Conservation (phyloP, 2,329 filamentous ascomycete species). For the Fusarium sp. region DNA sequence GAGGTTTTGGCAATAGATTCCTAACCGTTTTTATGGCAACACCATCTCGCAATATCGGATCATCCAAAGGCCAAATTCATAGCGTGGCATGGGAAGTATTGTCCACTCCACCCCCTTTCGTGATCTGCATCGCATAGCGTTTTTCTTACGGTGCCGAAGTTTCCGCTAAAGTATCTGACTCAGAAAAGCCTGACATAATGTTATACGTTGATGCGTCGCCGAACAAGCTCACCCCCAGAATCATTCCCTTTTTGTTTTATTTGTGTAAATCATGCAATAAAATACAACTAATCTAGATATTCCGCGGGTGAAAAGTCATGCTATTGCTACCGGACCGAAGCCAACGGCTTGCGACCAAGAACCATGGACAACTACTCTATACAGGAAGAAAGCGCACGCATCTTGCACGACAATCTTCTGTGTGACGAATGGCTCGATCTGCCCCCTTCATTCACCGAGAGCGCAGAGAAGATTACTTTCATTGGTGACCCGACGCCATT, state of each 20-base stretch:
- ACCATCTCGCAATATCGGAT: no score
- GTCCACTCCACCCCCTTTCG: no score
- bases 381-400: background rate
- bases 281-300: background rate
- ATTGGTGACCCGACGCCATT: slow-evolving; percentile 18
- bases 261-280: background rate
- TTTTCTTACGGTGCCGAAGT: background rate
- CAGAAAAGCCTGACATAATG: background rate
- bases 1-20: background rate
- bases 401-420: background rate
- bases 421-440: slow-evolving; percentile 1
- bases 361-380: background rate
- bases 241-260: background rate
- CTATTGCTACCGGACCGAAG: background rate
- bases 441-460: slow-evolving; percentile 3
- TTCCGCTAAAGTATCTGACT: background rate
- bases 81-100: background rate
- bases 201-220: background rate
- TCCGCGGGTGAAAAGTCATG: background rate
- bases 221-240: background rate
- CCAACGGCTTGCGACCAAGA: background rate
- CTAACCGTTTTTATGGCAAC: background rate
- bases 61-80: background rate
- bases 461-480: slow-evolving; percentile 18
- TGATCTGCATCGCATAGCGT: background rate